Percentiles rank a stretch among this genome's conserved stretches.
Evolutionary conservation across 495 filamentous ascomycete species (phyloP).

Genomic region (Thermochaetoides thermophila): DNA sequence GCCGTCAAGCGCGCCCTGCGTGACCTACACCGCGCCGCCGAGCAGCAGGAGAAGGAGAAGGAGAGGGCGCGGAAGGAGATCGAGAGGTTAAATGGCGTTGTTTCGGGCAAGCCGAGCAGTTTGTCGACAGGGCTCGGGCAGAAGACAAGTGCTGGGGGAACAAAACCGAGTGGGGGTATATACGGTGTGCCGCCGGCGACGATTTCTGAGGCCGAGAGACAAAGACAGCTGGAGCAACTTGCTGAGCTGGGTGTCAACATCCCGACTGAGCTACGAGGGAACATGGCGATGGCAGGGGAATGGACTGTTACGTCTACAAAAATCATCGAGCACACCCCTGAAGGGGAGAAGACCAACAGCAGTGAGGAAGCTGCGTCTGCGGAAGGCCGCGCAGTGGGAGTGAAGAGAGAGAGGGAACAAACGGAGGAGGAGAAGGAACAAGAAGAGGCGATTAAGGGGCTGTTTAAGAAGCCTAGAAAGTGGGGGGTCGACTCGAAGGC

Average conservation of each 20-base stretch:
- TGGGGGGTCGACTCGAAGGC: conserved; percentile 61
- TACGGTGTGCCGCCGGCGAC: conserved; percentile 11
- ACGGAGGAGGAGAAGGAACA: conserved; percentile 50
- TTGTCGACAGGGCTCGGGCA: no score
- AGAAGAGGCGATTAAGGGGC: conserved; percentile 40
- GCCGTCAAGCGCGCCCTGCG: conserved; percentile 80
- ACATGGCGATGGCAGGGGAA: conserved; percentile 80
- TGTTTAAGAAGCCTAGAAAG: conserved; percentile 43
- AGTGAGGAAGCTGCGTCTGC: conserved; percentile 7
- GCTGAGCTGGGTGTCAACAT: conserved; percentile 76
- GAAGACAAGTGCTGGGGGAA: conserved; percentile 1
- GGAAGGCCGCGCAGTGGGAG: conserved; percentile 38
- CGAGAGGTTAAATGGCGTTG: conserved; percentile 66
- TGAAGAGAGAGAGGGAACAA: conserved; percentile 52
- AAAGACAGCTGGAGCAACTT: conserved; percentile 73
- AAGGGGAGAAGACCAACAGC: conserved; percentile 2
- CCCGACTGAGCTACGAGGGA: conserved; percentile 60
- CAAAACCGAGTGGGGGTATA: conserved; percentile 5
- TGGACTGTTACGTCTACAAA: conserved; percentile 63
- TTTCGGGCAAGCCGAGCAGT: conserved; percentile 29
- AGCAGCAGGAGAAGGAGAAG: conserved; percentile 61
- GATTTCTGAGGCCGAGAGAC: conserved; percentile 51
- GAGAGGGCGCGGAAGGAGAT: conserved; percentile 76
- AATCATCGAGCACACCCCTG: conserved; percentile 18
- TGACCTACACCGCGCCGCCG: conserved; percentile 69